phyloP scores from a whole-genome alignment of 2,329 filamentous ascomycete genomes.

The Cucurbitaria berberidis region DNA sequence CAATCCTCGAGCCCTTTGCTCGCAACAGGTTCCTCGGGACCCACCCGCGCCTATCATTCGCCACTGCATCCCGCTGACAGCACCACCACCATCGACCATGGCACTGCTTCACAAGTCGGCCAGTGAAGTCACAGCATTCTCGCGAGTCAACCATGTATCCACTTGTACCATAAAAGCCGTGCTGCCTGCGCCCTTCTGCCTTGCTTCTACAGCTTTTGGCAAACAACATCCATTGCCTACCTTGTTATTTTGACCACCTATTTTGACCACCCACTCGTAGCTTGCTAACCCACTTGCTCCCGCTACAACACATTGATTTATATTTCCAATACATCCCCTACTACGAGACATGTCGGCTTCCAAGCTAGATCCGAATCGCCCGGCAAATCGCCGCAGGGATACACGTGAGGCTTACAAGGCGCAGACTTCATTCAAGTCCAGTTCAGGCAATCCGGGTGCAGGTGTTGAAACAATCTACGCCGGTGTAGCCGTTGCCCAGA shows the following conservation, averaged over 20 bases:
- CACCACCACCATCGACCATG: conserved; percentile 8
- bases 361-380: neutral
- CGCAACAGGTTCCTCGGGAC: neutral
- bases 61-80: conserved; percentile 12
- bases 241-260: neutral
- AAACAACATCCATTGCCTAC: neutral
- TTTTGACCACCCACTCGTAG: neutral
- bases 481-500: conserved; percentile 65
- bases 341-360: neutral
- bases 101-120: conserved; percentile 7
- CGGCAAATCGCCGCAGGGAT: neutral
- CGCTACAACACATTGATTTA: too few species aligned
- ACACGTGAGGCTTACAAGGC: neutral
- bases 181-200: neutral
- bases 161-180: conserved; percentile 7
- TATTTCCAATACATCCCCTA: neutral
- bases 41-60: conserved; percentile 9
- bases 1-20: neutral
- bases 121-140: conserved; percentile 1
- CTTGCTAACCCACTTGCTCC: neutral
- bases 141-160: neutral
- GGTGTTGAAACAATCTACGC: conserved; percentile 57
- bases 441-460: neutral
- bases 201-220: neutral
- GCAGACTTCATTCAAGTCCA: neutral